Evolutionary conservation across 2,329 filamentous ascomycete species (phyloP).

Genomic region (Nothomitra cinnamomea): DNA sequence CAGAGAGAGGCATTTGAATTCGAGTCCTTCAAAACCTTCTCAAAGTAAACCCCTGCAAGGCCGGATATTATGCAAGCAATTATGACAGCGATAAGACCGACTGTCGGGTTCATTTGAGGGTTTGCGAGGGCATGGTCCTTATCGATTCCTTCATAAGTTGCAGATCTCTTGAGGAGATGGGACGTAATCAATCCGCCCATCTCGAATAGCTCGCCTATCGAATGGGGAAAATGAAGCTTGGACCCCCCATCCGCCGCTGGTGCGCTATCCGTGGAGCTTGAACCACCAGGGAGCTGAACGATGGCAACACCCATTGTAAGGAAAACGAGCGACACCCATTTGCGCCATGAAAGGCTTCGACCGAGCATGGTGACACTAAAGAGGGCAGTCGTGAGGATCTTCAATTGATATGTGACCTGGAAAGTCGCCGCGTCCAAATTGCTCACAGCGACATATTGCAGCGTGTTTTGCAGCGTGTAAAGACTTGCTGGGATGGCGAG

Average conservation of each 20-base stretch:
- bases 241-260: background rate
- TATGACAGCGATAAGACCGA: slow-evolving; percentile 14
- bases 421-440: slow-evolving; percentile 16
- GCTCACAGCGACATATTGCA: slow-evolving; percentile 16
- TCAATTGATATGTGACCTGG: slow-evolving; percentile 17
- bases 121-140: slow-evolving; percentile 7
- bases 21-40: slow-evolving; percentile 78
- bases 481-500: slow-evolving; percentile 16
- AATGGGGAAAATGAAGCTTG: background rate
- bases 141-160: slow-evolving; percentile 8
- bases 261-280: background rate
- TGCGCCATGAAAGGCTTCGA: slow-evolving; percentile 11
- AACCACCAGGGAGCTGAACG: slow-evolving; percentile 11
- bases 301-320: slow-evolving; percentile 15
- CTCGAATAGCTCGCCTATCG: background rate
- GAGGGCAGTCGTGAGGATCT: slow-evolving; percentile 16
- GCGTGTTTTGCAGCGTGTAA: slow-evolving; percentile 16
- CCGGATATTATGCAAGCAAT: slow-evolving; percentile 14
- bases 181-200: background rate
- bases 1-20: slow-evolving; percentile 61
- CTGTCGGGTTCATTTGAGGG: slow-evolving; percentile 7
- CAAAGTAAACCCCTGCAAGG: slow-evolving; percentile 17
- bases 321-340: slow-evolving; percentile 14
- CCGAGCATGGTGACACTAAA: slow-evolving; percentile 16
- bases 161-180: slow-evolving; percentile 4